Conservation (phyloP, 225 moss, liverwort and hornwort species). For the Physcomitrellopsis africana region DNA sequence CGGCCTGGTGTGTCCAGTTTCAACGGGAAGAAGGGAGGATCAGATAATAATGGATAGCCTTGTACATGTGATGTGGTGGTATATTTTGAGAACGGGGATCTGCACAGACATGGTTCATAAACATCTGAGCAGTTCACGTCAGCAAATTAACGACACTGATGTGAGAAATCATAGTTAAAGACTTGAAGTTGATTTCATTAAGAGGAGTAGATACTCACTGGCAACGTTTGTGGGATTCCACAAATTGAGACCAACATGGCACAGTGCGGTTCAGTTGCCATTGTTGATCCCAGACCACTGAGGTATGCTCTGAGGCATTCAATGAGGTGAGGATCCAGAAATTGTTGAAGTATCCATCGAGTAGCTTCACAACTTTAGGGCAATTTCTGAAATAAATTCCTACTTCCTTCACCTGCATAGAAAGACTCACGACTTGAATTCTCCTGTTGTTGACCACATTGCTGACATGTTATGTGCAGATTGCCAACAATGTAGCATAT, state of each 20-base stretch:
- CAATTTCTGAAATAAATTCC: constrained; percentile 69
- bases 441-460: background rate
- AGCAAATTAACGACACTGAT: background rate
- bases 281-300: constrained; percentile 49
- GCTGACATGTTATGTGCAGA: background rate
- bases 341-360: constrained; percentile 61
- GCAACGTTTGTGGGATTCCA: constrained; percentile 44
- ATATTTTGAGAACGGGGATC: constrained; percentile 51
- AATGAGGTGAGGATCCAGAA: constrained; percentile 66
- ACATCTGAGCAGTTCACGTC: background rate
- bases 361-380: constrained; percentile 48
- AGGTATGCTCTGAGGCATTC: constrained; percentile 55
- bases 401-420: constrained; percentile 67
- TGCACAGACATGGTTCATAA: constrained; percentile 34
- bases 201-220: constrained; percentile 33
- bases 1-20: constrained; percentile 46
- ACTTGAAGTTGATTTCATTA: background rate
- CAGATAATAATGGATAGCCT: constrained; percentile 60
- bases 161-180: background rate
- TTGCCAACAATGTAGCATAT: background rate
- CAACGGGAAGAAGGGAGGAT: constrained; percentile 55
- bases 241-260: constrained; percentile 75
- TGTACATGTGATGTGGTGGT: constrained; percentile 38
- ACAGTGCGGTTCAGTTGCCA: constrained; percentile 64
- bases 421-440: background rate